phyloP scores from a whole-genome alignment of 2,329 filamentous ascomycete genomes.

The Rosellinia necatrix region DNA sequence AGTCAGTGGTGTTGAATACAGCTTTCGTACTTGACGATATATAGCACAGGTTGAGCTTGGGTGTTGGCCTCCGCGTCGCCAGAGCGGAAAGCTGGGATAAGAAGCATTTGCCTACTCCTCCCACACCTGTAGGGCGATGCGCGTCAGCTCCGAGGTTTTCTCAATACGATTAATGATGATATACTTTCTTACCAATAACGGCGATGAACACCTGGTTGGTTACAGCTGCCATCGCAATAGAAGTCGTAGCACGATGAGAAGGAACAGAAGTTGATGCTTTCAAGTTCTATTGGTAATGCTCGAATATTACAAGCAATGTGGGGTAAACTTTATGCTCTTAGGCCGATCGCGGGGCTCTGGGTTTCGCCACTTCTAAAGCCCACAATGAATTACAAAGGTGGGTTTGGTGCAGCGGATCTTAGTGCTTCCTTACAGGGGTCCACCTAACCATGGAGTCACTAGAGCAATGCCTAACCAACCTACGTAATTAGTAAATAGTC shows the following conservation, averaged over 20 bases:
- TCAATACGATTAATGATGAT: background rate
- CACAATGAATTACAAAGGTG: no score
- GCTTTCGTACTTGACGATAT: conserved; percentile 85
- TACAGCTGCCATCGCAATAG: conserved; percentile 36
- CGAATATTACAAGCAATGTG: conserved; percentile 20
- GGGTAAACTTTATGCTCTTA: conserved; percentile 24
- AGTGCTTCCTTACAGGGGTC: no score
- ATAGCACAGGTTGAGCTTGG: conserved; percentile 78
- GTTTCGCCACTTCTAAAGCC: no score
- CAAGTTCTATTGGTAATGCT: no score
- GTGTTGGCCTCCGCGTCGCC: conserved; percentile 66
- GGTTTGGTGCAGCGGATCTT: no score
- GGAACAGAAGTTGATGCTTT: conserved; percentile 3
- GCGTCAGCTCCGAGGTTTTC: conserved; percentile 13
- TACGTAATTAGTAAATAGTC: no score
- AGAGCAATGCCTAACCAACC: no score
- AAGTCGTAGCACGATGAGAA: conserved; percentile 41
- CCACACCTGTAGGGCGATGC: conserved; percentile 66
- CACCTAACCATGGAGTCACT: no score
- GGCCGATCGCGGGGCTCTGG: conserved; percentile 41
- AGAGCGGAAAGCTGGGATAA: conserved; percentile 77
- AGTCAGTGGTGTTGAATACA: conserved; percentile 72
- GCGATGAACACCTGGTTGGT: conserved; percentile 57
- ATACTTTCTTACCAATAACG: conserved; percentile 46
- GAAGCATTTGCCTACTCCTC: conserved; percentile 92